These are phyloP conservation scores for Metarhizium sp. DNA, from an alignment of 2,329 filamentous ascomycete species.

Conservation along the genomic window DNA sequence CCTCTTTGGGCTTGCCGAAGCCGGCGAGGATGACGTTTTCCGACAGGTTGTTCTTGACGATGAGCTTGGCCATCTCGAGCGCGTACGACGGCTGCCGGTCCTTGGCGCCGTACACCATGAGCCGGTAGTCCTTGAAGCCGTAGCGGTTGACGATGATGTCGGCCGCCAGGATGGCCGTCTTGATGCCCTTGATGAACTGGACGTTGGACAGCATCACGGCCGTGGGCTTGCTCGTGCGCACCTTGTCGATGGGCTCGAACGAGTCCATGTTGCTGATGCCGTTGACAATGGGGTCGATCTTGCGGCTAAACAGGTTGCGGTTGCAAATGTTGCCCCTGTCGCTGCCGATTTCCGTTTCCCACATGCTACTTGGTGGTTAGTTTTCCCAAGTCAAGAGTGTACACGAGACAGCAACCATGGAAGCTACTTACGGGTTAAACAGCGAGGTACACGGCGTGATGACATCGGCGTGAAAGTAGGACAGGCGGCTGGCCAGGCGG, in stretches of 20 bases:
- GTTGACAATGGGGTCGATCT: slow-evolving; percentile 57
- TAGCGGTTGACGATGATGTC: slow-evolving; percentile 58
- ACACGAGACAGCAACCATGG: too few species aligned
- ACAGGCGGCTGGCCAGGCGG: slow-evolving; percentile 35
- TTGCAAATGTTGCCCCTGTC: slow-evolving; percentile 46
- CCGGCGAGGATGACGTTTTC: slow-evolving; percentile 43
- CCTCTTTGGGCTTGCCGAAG: slow-evolving; percentile 45
- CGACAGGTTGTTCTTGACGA: slow-evolving; percentile 44
- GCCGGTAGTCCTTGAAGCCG: slow-evolving; percentile 54
- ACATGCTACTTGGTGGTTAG: slow-evolving; percentile 25
- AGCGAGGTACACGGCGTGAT: slow-evolving; percentile 48
- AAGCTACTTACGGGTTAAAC: slow-evolving; percentile 40
- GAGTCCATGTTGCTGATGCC: slow-evolving; percentile 56
- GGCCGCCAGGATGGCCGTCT: slow-evolving; percentile 52
- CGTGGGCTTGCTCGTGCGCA: slow-evolving; percentile 48
- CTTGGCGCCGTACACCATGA: slow-evolving; percentile 54
- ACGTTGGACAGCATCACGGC: slow-evolving; percentile 58
- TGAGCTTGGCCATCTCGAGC: slow-evolving; percentile 47
- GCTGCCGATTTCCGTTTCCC: slow-evolving; percentile 54
- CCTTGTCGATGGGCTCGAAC: slow-evolving; percentile 49
- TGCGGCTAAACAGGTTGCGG: slow-evolving; percentile 46
- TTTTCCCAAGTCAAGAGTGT: neutral
- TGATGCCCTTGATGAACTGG: slow-evolving; percentile 53
- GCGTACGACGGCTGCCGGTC: slow-evolving; percentile 54
- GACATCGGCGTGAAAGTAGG: slow-evolving; percentile 47